These are phyloP conservation scores for Hibiscus syriacus DNA, from an alignment of 345 rosid genomes.

Conservation along the genomic window DNA sequence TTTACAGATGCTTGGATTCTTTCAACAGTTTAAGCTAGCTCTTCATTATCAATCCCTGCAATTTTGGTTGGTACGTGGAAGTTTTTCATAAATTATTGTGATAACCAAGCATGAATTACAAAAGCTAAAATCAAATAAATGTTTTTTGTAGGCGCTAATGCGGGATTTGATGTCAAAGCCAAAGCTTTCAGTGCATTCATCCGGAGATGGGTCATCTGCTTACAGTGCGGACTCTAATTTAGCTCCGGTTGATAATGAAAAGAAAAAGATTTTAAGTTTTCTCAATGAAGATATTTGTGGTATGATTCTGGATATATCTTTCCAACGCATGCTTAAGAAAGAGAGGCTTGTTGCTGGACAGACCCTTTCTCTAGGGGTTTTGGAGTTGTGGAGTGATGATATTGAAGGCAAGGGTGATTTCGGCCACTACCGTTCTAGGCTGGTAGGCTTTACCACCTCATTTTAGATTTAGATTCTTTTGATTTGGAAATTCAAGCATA, in stretches of 20 bases:
- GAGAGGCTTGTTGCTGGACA: conserved; percentile 58
- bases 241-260: conserved; percentile 51
- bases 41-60: conserved; percentile 70
- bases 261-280: conserved; percentile 50
- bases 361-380: conserved; percentile 38
- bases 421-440: conserved; percentile 77
- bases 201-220: conserved; percentile 44
- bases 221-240: conserved; percentile 32
- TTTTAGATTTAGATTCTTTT: conserved; percentile 9
- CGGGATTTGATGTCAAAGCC: conserved; percentile 73
- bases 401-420: conserved; percentile 87
- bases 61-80: conserved; percentile 77
- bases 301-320: conserved; percentile 59
- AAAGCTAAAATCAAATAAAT: neutral
- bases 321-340: conserved; percentile 70
- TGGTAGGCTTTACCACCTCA: conserved; percentile 13
- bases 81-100: conserved; percentile 8
- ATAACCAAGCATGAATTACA: neutral
- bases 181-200: conserved; percentile 37
- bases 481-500: neutral
- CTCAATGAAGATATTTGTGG: conserved; percentile 52
- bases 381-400: conserved; percentile 94
- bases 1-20: conserved; percentile 77
- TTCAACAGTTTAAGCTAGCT: conserved; percentile 73
- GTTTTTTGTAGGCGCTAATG: conserved; percentile 53